phyloP scores from a whole-genome alignment of 2,329 filamentous ascomycete species.

The Pseudopithomyces chartarum region DNA sequence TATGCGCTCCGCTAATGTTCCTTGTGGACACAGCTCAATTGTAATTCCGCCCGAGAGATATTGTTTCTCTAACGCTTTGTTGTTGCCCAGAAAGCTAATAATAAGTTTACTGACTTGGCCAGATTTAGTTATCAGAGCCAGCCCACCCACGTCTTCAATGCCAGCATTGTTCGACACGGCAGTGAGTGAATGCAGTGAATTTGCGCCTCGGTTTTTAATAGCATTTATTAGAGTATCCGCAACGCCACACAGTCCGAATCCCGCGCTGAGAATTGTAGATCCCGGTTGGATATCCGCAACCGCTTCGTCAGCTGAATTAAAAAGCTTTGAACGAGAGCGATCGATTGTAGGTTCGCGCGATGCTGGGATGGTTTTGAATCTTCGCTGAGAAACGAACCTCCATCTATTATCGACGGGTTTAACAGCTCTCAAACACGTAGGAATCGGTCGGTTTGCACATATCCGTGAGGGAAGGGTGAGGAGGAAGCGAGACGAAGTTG shows the following conservation, averaged over 20 bases:
- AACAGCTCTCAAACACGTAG: slow-evolving; percentile 31
- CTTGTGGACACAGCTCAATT: slow-evolving; percentile 78
- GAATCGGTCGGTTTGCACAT: slow-evolving; percentile 29
- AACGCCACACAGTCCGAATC: slow-evolving; percentile 47
- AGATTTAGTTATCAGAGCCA: slow-evolving; percentile 69
- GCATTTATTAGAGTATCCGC: slow-evolving; percentile 47
- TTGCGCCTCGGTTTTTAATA: slow-evolving; percentile 34
- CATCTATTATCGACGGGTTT: slow-evolving; percentile 25
- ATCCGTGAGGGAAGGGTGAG: slow-evolving; percentile 34
- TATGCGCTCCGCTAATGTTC: slow-evolving; percentile 73
- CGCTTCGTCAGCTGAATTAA: slow-evolving; percentile 43
- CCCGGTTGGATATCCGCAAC: slow-evolving; percentile 44
- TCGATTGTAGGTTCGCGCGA: slow-evolving; percentile 36
- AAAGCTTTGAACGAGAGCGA: slow-evolving; percentile 44
- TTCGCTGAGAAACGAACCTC: slow-evolving; percentile 26
- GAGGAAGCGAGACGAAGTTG: slow-evolving; percentile 35
- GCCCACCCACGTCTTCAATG: slow-evolving; percentile 65
- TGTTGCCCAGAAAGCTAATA: slow-evolving; percentile 77
- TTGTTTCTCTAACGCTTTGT: slow-evolving; percentile 75
- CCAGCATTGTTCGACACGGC: slow-evolving; percentile 84
- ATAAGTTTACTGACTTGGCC: slow-evolving; percentile 75
- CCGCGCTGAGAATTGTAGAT: slow-evolving; percentile 45
- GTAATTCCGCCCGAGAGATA: slow-evolving; percentile 75
- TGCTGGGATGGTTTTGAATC: slow-evolving; percentile 28
- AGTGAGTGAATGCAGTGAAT: slow-evolving; percentile 58